Conservation (phyloP, 2,329 filamentous ascomycete genomes). For the Amesomyces nigricolor region DNA sequence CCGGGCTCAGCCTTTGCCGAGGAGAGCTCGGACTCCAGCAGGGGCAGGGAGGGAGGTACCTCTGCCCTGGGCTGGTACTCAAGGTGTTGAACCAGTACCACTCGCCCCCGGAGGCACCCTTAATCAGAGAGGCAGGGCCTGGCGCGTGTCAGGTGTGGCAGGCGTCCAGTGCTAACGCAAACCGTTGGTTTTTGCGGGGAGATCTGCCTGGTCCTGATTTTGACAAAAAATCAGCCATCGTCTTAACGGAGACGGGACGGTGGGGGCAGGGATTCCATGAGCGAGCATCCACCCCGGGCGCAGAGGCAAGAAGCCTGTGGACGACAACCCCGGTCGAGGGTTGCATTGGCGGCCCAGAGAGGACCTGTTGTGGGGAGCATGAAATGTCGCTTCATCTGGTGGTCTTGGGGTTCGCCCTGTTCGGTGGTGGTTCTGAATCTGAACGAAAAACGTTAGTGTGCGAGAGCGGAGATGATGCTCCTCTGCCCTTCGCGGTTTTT, state of each 20-base stretch:
- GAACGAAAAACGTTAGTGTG: conserved; percentile 1
- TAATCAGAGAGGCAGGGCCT: conserved; percentile 6
- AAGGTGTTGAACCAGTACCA: not conserved
- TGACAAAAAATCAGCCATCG: conserved; percentile 5
- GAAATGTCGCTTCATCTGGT: conserved; percentile 17
- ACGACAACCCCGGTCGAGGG: conserved; percentile 15
- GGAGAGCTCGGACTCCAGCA: conserved; percentile 2
- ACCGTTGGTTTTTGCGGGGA: conserved; percentile 12
- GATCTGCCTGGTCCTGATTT: conserved; percentile 4
- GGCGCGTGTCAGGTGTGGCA: conserved; percentile 9
- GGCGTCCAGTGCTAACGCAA: conserved; percentile 7
- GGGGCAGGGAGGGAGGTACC: too few species aligned
- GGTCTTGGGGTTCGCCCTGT: conserved; percentile 12
- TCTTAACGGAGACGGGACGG: conserved; percentile 24
- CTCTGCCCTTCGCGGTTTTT: not conserved
- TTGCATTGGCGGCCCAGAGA: conserved; percentile 20
- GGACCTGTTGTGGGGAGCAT: conserved; percentile 18
- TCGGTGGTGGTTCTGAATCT: not conserved
- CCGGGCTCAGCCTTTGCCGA: conserved; percentile 17
- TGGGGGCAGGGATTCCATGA: conserved; percentile 16
- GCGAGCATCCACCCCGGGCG: conserved; percentile 14
- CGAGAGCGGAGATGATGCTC: conserved; percentile 5
- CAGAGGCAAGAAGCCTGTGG: not conserved
- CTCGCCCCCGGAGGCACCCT: not conserved
- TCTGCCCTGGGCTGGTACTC: too few species aligned